These are phyloP conservation scores for Gynandropsis gynandra DNA, from an alignment of 345 rosid genomes.

Conservation along the genomic window DNA sequence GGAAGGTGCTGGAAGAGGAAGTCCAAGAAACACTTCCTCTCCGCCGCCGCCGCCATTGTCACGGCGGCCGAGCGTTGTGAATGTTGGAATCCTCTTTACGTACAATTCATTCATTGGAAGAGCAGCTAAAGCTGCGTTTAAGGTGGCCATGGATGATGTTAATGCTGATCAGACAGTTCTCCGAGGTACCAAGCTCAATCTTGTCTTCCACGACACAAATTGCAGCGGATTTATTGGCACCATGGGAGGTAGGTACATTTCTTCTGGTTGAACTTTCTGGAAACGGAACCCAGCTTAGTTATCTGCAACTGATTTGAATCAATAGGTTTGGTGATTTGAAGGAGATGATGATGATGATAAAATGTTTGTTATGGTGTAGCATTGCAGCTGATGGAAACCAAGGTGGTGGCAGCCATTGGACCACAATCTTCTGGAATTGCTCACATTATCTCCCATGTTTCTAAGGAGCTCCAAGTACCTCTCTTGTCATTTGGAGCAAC, in stretches of 20 bases:
- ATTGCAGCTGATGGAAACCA: constrained; percentile 77
- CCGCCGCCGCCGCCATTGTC: constrained; percentile 33
- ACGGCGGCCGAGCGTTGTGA: constrained; percentile 43
- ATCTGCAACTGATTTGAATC: neutral
- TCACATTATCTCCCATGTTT: constrained; percentile 67
- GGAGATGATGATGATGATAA: neutral
- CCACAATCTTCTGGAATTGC: constrained; percentile 96
- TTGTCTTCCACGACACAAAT: constrained; percentile 51
- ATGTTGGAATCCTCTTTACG: constrained; percentile 71
- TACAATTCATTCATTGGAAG: constrained; percentile 64
- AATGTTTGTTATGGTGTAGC: constrained; percentile 52
- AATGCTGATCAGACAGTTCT: constrained; percentile 62
- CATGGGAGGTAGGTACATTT: constrained; percentile 61
- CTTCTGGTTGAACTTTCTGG: constrained; percentile 2
- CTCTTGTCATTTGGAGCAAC: constrained; percentile 70
- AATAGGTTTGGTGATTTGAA: neutral
- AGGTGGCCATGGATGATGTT: constrained; percentile 68
- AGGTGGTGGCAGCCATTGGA: constrained; percentile 69
- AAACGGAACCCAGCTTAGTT: neutral
- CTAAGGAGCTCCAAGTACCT: constrained; percentile 62
- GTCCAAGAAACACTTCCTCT: constrained; percentile 32
- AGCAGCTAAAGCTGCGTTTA: constrained; percentile 61
- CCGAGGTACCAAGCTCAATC: constrained; percentile 40
- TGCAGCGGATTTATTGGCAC: constrained; percentile 92
- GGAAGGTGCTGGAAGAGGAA: constrained; percentile 30